Percentiles rank a stretch among this genome's conserved stretches.
Evolutionary conservation across 2,329 filamentous ascomycete genomes (phyloP).

Genomic region (Sclerotiophoma versabilis): DNA sequence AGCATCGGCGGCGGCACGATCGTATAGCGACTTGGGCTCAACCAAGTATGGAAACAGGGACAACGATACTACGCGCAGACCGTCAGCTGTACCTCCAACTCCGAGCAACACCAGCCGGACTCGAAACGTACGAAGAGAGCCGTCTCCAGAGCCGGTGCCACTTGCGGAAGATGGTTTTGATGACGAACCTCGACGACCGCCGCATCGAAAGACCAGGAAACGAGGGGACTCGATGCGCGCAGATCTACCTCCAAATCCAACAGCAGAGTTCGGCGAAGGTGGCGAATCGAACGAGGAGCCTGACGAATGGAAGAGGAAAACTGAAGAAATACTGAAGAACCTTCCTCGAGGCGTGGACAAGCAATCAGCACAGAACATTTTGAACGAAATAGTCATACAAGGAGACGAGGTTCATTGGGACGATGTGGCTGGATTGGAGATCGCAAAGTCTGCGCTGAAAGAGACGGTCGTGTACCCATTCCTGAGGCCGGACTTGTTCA

Average conservation of each 20-base stretch:
- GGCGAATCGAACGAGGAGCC: constrained; percentile 35
- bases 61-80: constrained; percentile 7
- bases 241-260: constrained; percentile 42
- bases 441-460: constrained; percentile 89
- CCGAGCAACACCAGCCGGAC: constrained; percentile 25
- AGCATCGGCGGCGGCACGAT: constrained; percentile 42
- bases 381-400: constrained; percentile 94
- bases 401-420: constrained; percentile 95
- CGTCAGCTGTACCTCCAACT: constrained; percentile 6
- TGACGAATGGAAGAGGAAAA: constrained; percentile 46
- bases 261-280: constrained; percentile 36
- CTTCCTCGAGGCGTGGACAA: constrained; percentile 84
- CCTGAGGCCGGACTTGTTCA: constrained; percentile 91
- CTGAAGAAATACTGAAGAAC: constrained; percentile 68
- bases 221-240: constrained; percentile 42
- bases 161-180: constrained; percentile 32
- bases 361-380: constrained; percentile 83
- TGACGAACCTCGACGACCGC: constrained; percentile 27
- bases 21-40: constrained; percentile 33
- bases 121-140: constrained; percentile 28
- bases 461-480: constrained; percentile 98
- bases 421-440: constrained; percentile 88
- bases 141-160: constrained; percentile 26
- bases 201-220: constrained; percentile 37
- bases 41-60: constrained; percentile 24